Percentiles rank a stretch among this genome's conserved stretches.
Conservation (phyloP, 805 yeast genomes). For the Hanseniaspora lachancei region DNA sequence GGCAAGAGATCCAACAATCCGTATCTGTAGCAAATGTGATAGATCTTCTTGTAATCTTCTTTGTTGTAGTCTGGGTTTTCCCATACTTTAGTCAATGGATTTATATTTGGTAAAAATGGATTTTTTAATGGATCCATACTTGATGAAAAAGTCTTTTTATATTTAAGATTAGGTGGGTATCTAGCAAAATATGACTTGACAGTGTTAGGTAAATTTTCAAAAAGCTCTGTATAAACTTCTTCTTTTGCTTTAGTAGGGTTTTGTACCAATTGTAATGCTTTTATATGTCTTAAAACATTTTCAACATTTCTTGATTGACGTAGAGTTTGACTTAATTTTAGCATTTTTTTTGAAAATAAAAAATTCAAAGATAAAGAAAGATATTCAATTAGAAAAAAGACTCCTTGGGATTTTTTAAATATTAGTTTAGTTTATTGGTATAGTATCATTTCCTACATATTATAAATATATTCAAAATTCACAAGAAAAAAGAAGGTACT, state of each 20-base stretch:
- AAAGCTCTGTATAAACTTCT: conserved; percentile 23
- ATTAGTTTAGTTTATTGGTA: too few relatives aligned
- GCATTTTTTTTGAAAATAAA: background rate
- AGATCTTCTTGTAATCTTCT: conserved; percentile 71
- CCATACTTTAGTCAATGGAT: conserved; percentile 64
- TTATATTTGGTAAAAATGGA: conserved; percentile 76
- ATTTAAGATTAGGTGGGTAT: conserved; percentile 66
- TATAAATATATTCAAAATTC: too few relatives aligned
- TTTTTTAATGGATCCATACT: conserved; percentile 61
- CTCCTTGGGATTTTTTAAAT: too few relatives aligned
- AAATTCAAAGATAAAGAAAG: too few relatives aligned
- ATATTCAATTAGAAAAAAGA: too few relatives aligned
- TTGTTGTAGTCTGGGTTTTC: conserved; percentile 68
- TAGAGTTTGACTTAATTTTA: background rate
- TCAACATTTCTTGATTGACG: background rate
- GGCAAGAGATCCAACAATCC: conserved; percentile 78
- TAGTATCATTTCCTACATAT: too few relatives aligned
- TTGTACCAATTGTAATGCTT: conserved; percentile 2
- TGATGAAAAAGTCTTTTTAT: conserved; percentile 50
- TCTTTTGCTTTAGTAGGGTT: background rate
- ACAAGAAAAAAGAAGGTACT: background rate
- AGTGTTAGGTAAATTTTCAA: conserved; percentile 51
- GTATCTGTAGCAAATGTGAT: conserved; percentile 64
- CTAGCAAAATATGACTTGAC: conserved; percentile 63
- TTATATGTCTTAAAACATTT: conserved; percentile 7